These are phyloP conservation scores for Thecaphora thlaspeos DNA, from an alignment of 1,284 basidiomycete genomes.

Conservation along the genomic window DNA sequence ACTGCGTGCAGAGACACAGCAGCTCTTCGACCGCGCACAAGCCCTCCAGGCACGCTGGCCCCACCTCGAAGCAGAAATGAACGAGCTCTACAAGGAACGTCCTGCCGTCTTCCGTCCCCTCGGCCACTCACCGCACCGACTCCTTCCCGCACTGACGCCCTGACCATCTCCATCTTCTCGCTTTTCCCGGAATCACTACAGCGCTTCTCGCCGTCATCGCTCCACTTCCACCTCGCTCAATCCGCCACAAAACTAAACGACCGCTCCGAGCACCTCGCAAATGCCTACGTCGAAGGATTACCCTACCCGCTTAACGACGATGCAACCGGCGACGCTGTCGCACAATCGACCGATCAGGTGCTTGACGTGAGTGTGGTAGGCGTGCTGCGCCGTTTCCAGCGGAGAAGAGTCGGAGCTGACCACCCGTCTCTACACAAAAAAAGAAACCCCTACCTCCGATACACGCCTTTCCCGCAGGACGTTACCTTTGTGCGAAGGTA, in stretches of 20 bases:
- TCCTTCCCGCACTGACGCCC: too few relatives aligned
- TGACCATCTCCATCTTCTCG: too few relatives aligned
- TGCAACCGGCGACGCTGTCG: background rate
- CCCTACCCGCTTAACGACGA: slow-evolving; percentile 24
- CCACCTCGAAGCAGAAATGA: slow-evolving; percentile 18
- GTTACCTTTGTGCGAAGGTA: slow-evolving; percentile 37
- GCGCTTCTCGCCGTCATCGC: slow-evolving; percentile 41
- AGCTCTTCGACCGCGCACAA: slow-evolving; percentile 38
- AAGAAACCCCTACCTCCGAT: background rate
- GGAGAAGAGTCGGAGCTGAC: too few relatives aligned
- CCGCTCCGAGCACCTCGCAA: slow-evolving; percentile 45
- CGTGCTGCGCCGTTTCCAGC: too few relatives aligned
- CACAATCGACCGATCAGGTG: too few relatives aligned
- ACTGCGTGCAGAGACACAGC: slow-evolving; percentile 42
- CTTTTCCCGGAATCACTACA: too few relatives aligned
- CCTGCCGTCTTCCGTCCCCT: background rate
- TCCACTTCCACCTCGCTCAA: slow-evolving; percentile 40
- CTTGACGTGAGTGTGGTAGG: slow-evolving; percentile 3
- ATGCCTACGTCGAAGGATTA: slow-evolving; percentile 49
- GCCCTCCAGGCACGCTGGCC: slow-evolving; percentile 37
- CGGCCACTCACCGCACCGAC: too few relatives aligned
- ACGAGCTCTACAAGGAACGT: slow-evolving; percentile 37
- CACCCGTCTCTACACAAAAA: background rate
- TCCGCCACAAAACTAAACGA: slow-evolving; percentile 40
- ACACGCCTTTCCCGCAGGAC: slow-evolving; percentile 12